Base-by-base conservation (phyloP, 192 early-diverging fungal genomes). In the Backusella macrospora region DNA sequence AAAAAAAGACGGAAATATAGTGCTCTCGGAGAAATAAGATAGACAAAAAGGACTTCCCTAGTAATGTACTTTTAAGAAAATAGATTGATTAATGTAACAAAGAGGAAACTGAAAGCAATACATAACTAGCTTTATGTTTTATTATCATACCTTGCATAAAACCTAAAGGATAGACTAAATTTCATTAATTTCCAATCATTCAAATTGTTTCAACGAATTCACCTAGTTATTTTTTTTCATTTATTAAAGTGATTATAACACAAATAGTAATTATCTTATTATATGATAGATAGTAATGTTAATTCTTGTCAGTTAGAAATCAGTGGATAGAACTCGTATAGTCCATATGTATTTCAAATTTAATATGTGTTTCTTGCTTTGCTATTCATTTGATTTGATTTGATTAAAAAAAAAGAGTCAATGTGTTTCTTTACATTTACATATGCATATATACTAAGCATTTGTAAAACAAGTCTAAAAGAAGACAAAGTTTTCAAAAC, bases 1-100 rank as follows among this genome's bases (percentile, higher is more conserved):
- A 7, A 59, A 26, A 59, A 55, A 59, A 59, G 26, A 59, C 52
- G 52, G 52, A 59, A 59, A 59, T 59, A 59, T 59, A 59, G 52
- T 59, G 21, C 8, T 59, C 52, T 59, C 52, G 52, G 52, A 59
- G 52, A 59, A 59, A 59, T 59, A 59, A 21, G 48, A 21, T 34
- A 34, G 29, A 34, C n/a, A 7, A 59, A 23, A 59, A 12, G 3
- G 21, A 10, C 9, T 59, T 59, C 26, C 26, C 21, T 59, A 59
- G 26, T 59, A 59, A 23, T 59, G 49, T 16, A 18, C 6, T 10
- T 23, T 52, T 21, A 18, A 34, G 0, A 34, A 34, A 34, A 34
- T 34, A 34, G 29, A 34, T 34, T 34, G 29, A 34, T 34, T 34
- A 52, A 52, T 52, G 49, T 8, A 23, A 18, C 10, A 52, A 52